Conservation (phyloP, 1,284 basidiomycete genomes). For the Heterobasidion irregulare region DNA sequence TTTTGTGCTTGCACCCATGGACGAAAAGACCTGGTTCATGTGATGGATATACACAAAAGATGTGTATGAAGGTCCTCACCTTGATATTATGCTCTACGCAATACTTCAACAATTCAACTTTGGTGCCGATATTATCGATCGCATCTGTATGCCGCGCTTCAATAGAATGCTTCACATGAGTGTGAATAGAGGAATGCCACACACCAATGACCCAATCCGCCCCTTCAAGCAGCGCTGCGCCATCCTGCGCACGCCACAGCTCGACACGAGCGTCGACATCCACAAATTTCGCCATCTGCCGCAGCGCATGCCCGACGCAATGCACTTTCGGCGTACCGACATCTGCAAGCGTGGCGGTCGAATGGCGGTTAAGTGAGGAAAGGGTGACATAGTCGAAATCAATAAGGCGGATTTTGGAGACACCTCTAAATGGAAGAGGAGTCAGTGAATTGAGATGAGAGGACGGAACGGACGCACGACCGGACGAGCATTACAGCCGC, state of each 20-base stretch:
- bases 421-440: slow-evolving; percentile 39
- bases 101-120: slow-evolving; percentile 83
- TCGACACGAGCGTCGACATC: slow-evolving; percentile 80
- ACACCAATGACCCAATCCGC: slow-evolving; percentile 86
- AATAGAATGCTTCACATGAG: slow-evolving; percentile 8
- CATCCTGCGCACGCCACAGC: slow-evolving; percentile 75
- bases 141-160: slow-evolving; percentile 48
- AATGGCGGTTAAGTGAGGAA: slow-evolving; percentile 90
- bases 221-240: slow-evolving; percentile 66
- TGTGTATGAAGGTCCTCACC: slow-evolving; percentile 24
- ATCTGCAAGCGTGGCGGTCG: slow-evolving; percentile 84
- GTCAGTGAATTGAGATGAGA: not conserved
- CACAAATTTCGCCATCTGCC: slow-evolving; percentile 62
- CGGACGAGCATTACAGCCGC: slow-evolving; percentile 90
- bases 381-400: slow-evolving; percentile 94
- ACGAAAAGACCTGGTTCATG: slow-evolving; percentile 74
- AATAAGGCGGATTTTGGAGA: slow-evolving; percentile 65
- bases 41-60: not conserved
- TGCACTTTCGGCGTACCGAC: slow-evolving; percentile 95
- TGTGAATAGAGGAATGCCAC: slow-evolving; percentile 13
- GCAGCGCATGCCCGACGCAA: slow-evolving; percentile 68
- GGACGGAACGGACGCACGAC: slow-evolving; percentile 45
- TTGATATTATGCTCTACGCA: slow-evolving; percentile 74
- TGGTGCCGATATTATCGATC: slow-evolving; percentile 96
- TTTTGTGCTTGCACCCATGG: slow-evolving; percentile 98